phyloP scores from a whole-genome alignment of 257 asterid species.

The Nicotiana noctiflora region DNA sequence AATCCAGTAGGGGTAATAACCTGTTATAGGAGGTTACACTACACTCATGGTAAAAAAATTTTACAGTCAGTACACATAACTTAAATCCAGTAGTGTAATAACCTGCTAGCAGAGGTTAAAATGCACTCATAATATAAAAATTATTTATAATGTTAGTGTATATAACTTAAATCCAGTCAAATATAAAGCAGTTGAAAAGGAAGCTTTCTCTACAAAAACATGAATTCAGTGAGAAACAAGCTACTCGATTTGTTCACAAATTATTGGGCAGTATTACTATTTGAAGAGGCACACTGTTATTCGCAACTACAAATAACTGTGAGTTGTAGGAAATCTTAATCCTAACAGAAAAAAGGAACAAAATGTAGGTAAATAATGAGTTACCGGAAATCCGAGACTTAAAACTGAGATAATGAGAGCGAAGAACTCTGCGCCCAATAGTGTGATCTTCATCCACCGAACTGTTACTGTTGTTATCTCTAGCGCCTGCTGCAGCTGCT shows the following conservation, averaged over 20 bases:
- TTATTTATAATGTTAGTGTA: too few species aligned
- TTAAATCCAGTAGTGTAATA: too few species aligned
- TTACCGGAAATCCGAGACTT: constrained; percentile 34
- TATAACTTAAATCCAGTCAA: not conserved
- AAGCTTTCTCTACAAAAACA: not conserved
- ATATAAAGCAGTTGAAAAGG: not conserved
- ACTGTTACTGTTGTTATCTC: not conserved
- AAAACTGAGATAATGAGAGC: constrained; percentile 33
- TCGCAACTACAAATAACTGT: not conserved
- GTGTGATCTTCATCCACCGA: constrained; percentile 7
- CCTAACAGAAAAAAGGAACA: not conserved
- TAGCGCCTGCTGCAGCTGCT: not conserved
- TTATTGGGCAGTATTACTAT: not conserved
- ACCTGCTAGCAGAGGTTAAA: too few species aligned
- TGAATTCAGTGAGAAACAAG: not conserved
- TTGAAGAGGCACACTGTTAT: not conserved
- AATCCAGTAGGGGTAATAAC: too few species aligned
- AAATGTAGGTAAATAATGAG: not conserved
- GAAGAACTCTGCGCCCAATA: constrained; percentile 29
- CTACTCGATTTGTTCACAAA: not conserved
- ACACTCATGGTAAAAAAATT: too few species aligned
- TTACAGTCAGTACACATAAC: too few species aligned
- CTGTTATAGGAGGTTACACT: too few species aligned
- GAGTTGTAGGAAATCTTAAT: not conserved
- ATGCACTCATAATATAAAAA: too few species aligned